Evolutionary conservation across 306 rosid species (phyloP), one percentile per base, ranked within the genome.

Genomic region (Leucaena leucocephala): DNA sequence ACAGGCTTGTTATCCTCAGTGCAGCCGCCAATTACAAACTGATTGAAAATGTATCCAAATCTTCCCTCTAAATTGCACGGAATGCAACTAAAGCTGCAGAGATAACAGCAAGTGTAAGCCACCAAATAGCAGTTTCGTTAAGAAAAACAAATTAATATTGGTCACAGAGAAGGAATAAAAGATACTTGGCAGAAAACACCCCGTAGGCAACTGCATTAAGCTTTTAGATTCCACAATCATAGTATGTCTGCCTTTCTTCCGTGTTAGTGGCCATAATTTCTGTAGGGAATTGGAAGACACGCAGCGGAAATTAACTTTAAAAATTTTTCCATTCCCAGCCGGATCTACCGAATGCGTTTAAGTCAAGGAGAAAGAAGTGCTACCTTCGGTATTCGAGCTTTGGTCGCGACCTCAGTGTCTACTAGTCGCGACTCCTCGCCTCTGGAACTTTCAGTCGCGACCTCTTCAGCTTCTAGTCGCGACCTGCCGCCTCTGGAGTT

Each of bases 21-120:
- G 75, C 81, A 68, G 72, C 80, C 65, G 48, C 72, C 71, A 82
- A 54, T 63, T 44, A 74, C 71, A 78, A 59, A 57, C 65, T 72
- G 74, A 73, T 63, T 35, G 76, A 68, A 19, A 64, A 76, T n/a
- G 72, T 13, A 27, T 80, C 82, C 43, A 54, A 72, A 70, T 82
- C 83, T 78, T 82, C 90, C 72, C 77, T 79, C 85, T 88, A 93
- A 78, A 91, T 82, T 49, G 88, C 71, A 39, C 86, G 87, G 52
- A 84, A 84, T 55, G 87, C 82, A 65, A 95, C 71, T 46, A 91
- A 85, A 80, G 85, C 99, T 95, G 99, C 92, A 86, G 67, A 80
- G 44, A 86, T 68, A 87, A 65, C 59, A 80, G 75, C 36, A 74
- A 76, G 15, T 12, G 63, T 65, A 66, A 90, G 72, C 77, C 80